A percentile compares a stretch with the other conserved stretches of the same genome.
phyloP scores from a whole-genome alignment of 23 red algal genomes.

The Gracilaria caudata region DNA sequence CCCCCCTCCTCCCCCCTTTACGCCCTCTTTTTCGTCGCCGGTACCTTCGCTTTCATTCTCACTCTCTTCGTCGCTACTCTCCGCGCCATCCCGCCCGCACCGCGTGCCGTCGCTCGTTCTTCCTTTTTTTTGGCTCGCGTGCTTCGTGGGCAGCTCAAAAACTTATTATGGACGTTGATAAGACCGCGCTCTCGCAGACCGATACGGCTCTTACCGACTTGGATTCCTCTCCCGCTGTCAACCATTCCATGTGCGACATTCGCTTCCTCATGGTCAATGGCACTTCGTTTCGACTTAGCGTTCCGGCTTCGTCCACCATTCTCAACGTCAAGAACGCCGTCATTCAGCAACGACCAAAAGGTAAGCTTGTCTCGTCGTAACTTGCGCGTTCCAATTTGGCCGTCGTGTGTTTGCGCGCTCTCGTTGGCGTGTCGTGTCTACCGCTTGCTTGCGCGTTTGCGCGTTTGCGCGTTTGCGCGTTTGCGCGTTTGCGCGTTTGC shows the following conservation, averaged over 20 bases:
- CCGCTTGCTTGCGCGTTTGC: no score
- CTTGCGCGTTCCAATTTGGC: background rate
- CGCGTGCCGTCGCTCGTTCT: background rate
- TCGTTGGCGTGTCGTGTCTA: no score
- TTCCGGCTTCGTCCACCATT: slow-evolving; percentile 42
- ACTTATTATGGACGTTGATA: background rate
- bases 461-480: no score
- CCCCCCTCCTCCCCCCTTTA: background rate
- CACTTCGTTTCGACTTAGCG: slow-evolving; percentile 49
- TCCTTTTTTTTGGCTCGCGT: background rate
- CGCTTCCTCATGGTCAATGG: slow-evolving; percentile 71
- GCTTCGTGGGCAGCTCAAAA: background rate
- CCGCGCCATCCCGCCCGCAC: background rate
- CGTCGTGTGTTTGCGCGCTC: no score
- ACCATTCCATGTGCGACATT: slow-evolving; percentile 40
- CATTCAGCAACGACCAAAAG: slow-evolving; percentile 53
- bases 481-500: no score
- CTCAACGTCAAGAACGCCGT: slow-evolving; percentile 44
- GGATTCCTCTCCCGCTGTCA: slow-evolving; percentile 13
- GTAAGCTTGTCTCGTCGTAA: slow-evolving; percentile 14
- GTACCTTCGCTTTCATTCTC: background rate
- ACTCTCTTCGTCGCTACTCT: background rate
- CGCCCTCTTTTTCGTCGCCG: background rate
- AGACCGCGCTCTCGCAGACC: slow-evolving; percentile 30
- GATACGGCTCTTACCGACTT: slow-evolving; percentile 26